phyloP scores from a whole-genome alignment of 352 stramenopile species.

The Pythium sp. region DNA sequence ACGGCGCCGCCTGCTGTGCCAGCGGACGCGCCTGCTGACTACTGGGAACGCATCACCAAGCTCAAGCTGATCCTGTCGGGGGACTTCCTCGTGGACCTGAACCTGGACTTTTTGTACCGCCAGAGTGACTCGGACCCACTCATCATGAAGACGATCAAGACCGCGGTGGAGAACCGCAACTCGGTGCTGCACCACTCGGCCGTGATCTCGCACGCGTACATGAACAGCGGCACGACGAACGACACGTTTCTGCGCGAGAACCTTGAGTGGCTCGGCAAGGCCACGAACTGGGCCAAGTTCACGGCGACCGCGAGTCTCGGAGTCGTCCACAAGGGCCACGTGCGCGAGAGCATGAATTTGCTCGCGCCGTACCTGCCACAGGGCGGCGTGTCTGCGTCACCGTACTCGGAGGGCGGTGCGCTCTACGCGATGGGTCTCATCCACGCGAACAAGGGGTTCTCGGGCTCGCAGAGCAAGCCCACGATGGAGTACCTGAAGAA shows the following conservation, averaged over 20 bases:
- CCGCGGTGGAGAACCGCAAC: constrained; percentile 92
- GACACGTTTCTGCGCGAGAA: constrained; percentile 98
- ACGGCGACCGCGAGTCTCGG: constrained; percentile 97
- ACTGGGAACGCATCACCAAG: constrained; percentile 81
- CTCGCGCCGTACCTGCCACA: constrained; percentile 97
- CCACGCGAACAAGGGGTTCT: constrained; percentile 94
- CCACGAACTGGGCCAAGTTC: constrained; percentile 99
- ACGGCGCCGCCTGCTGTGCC: constrained; percentile 34
- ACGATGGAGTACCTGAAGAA: constrained; percentile 88
- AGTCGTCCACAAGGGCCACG: constrained; percentile 97
- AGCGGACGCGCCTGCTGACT: constrained; percentile 59
- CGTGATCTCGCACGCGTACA: constrained; percentile 96
- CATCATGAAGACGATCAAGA: constrained; percentile 94
- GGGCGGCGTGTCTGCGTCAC: constrained; percentile 81
- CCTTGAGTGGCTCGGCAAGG: constrained; percentile 98
- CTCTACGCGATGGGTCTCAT: constrained; percentile 98
- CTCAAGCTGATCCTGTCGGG: constrained; percentile 86
- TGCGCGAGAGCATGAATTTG: constrained; percentile 97
- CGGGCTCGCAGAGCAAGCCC: constrained; percentile 75
- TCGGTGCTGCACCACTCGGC: constrained; percentile 97
- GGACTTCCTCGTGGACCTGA: constrained; percentile 91
- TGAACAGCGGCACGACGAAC: constrained; percentile 97
- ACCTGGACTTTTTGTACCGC: constrained; percentile 92
- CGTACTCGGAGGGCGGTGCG: constrained; percentile 97
- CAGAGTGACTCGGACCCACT: constrained; percentile 90